Conservation (phyloP, 495 filamentous ascomycete genomes). For the Trichoderma erinaceum region DNA sequence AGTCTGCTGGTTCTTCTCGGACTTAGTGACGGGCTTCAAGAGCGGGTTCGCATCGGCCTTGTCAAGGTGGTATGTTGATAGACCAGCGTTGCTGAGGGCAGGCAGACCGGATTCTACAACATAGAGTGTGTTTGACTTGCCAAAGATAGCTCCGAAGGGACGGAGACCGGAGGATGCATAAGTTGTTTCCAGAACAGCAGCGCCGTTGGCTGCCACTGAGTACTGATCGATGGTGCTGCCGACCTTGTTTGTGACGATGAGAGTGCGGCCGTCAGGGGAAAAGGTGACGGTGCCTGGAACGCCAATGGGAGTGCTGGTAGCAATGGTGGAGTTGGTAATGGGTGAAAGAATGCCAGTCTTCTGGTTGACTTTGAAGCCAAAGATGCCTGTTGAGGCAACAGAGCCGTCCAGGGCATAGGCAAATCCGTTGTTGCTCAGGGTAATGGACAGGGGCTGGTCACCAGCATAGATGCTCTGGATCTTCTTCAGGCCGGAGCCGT, state of each 20-base stretch:
- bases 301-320: slow-evolving; percentile 3
- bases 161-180: neutral
- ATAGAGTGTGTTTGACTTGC: slow-evolving; percentile 3
- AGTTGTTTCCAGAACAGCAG: neutral
- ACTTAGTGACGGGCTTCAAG: neutral
- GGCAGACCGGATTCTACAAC: slow-evolving; percentile 1
- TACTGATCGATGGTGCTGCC: slow-evolving; percentile 3
- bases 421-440: slow-evolving; percentile 6
- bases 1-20: slow-evolving; percentile 7
- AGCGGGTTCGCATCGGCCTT: neutral
- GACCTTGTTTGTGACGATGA: slow-evolving; percentile 12
- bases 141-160: slow-evolving; percentile 1
- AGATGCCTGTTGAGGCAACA: slow-evolving; percentile 6
- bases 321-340: slow-evolving; percentile 2
- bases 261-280: neutral
- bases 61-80: neutral
- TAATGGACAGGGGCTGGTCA: neutral
- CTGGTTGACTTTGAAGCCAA: neutral
- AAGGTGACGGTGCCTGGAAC: slow-evolving; percentile 5
- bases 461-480: slow-evolving; percentile 7
- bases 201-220: neutral
- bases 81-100: neutral
- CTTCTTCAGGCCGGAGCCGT: neutral
- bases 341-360: neutral
- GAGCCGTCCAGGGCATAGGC: neutral